phyloP scores from a whole-genome alignment of 345 rosid genomes.

The rapeseed (Brassica napus) region Da-Ae NC_063434.1:4384001-4384500 shows the following conservation, averaged over 20 bases:
- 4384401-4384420: conserved; percentile 16
- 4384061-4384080: conserved; percentile 13
- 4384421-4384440: conserved; percentile 27
- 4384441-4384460: conserved; percentile 31
- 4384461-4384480: conserved; percentile 41
- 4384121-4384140: conserved; percentile 8
- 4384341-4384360: not conserved
- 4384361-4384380: conserved; percentile 44
- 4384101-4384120: conserved; percentile 32
- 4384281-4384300: not conserved
- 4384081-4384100: conserved; percentile 7
- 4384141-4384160: not conserved
- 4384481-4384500: conserved; percentile 43
- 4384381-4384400: conserved; percentile 40
- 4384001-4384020: conserved; percentile 20
- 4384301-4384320: not conserved
- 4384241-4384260: not conserved
- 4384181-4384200: conserved; percentile 10
- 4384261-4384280: not conserved
- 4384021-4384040: conserved; percentile 26
- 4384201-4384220: not conserved
- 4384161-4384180: conserved; percentile 37
- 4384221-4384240: not conserved
- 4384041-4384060: conserved; percentile 19
- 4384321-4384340: not conserved